Evolutionary conservation across 176 grass and related monocot species (phyloP).

Genomic region (Echinochloa phyllopogon): DNA sequence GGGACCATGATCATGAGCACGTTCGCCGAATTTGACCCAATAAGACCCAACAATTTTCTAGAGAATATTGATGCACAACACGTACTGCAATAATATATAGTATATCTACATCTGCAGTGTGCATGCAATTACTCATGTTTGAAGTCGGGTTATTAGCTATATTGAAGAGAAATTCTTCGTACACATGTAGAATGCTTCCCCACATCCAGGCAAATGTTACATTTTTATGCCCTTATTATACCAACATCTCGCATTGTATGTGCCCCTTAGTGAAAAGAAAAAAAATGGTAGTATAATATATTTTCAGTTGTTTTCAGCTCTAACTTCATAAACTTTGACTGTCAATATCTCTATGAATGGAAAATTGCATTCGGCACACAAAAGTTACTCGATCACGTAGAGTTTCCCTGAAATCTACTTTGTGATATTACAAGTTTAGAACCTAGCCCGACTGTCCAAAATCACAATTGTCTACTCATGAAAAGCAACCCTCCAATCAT

Average conservation of each 20-base stretch:
- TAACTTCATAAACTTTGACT: background rate
- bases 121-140: background rate
- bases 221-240: background rate
- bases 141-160: background rate
- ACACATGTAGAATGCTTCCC: background rate
- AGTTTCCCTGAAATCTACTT: background rate
- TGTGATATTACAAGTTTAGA: background rate
- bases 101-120: background rate
- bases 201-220: background rate
- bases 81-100: background rate
- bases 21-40: background rate
- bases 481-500: slow-evolving; percentile 10
- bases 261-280: background rate
- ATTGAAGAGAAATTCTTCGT: background rate
- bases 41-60: background rate
- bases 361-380: background rate
- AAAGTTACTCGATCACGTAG: background rate
- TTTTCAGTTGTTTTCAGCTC: background rate
- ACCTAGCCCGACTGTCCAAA: background rate
- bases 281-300: too few species aligned
- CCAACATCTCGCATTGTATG: background rate
- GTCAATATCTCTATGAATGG: too few species aligned
- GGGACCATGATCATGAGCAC: slow-evolving; percentile 27
- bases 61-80: background rate
- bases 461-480: background rate